Percentiles rank a stretch among this genome's conserved stretches.
These are phyloP conservation scores for Aspergillus persii DNA, from an alignment of 2,329 filamentous ascomycete genomes.

Conservation along the genomic window DNA sequence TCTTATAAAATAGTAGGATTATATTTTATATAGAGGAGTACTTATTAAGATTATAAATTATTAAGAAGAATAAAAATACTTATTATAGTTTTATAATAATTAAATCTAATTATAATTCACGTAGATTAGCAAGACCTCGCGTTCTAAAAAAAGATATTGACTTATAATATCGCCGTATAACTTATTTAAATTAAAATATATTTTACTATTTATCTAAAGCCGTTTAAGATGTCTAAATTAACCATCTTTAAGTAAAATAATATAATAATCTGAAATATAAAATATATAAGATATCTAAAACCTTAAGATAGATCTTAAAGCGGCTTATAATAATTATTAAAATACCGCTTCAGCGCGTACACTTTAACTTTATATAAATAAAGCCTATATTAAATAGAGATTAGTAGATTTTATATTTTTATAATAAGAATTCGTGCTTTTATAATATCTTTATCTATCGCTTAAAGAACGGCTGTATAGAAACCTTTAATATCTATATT, in stretches of 20 bases:
- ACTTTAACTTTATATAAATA: neutral
- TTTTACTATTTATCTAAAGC: neutral
- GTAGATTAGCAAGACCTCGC: neutral
- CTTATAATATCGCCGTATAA: neutral
- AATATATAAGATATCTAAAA: neutral
- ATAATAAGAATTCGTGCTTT: neutral
- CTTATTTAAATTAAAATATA: neutral
- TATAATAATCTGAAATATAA: neutral
- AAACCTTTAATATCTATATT: neutral
- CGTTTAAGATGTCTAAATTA: neutral
- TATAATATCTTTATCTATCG: neutral
- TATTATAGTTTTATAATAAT: neutral
- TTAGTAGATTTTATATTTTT: neutral
- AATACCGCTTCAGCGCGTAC: neutral
- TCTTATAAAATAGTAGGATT: neutral
- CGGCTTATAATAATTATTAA: neutral
- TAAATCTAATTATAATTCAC: neutral
- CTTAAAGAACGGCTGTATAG: neutral
- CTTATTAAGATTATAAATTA: neutral
- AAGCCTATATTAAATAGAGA: neutral
- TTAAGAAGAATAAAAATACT: neutral
- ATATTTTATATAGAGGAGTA: neutral
- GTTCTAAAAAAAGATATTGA: neutral
- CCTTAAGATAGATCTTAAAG: neutral
- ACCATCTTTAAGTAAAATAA: too few species aligned